phyloP scores from a whole-genome alignment of 1,284 basidiomycete species.

The Pyrrhoderma noxium region DNA sequence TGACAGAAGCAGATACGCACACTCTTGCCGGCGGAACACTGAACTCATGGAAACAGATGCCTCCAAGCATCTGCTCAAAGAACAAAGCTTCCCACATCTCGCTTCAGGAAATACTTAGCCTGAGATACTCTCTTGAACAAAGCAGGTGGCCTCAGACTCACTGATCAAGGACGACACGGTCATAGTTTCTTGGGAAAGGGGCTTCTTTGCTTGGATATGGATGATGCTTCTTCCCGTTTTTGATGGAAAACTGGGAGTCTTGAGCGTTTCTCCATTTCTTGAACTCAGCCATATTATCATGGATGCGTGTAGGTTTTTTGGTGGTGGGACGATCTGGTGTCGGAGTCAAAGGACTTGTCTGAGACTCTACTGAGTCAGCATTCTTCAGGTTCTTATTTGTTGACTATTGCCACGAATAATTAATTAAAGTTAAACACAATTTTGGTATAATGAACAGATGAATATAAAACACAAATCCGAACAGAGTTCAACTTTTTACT shows the following conservation, averaged over 20 bases:
- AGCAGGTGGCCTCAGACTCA: constrained; percentile 32
- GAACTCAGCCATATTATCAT: too few relatives aligned
- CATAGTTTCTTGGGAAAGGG: constrained; percentile 62
- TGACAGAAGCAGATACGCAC: constrained; percentile 32
- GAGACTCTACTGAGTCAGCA: too few relatives aligned
- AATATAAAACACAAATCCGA: too few relatives aligned
- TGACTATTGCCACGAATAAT: too few relatives aligned
- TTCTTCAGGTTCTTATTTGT: too few relatives aligned
- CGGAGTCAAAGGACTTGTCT: too few relatives aligned
- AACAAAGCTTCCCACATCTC: constrained; percentile 63
- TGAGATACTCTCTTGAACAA: constrained; percentile 16
- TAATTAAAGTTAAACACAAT: too few relatives aligned
- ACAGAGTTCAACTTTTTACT: too few relatives aligned
- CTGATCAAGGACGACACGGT: constrained; percentile 53
- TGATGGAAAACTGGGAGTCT: constrained; percentile 14
- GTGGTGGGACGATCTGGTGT: too few relatives aligned
- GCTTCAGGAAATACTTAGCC: constrained; percentile 27
- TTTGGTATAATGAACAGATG: too few relatives aligned
- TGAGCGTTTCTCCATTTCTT: neutral
- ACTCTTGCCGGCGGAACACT: constrained; percentile 50
- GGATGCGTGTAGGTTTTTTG: too few relatives aligned
- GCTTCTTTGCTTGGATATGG: constrained; percentile 40
- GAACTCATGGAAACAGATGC: constrained; percentile 56
- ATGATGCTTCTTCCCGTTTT: constrained; percentile 46
- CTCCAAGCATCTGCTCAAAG: constrained; percentile 44